Evolutionary conservation across 495 filamentous ascomycete species (phyloP).

Genomic region (Hyaloscypha variabilis): DNA sequence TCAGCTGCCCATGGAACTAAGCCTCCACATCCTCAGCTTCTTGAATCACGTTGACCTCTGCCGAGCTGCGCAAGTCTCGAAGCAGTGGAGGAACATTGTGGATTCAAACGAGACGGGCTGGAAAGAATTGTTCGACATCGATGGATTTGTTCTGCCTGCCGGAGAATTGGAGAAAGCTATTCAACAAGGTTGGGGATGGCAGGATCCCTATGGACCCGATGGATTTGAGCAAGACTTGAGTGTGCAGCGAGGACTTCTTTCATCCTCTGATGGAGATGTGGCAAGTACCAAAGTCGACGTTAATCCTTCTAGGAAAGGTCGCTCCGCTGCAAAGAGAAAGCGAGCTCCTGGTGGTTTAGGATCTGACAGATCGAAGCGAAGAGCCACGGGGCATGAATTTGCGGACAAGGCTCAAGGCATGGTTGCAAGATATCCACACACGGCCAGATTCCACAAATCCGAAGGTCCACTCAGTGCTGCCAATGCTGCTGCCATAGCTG

Average conservation of each 20-base stretch:
- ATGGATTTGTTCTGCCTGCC: constrained; percentile 76
- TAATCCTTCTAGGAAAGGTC: constrained; percentile 17
- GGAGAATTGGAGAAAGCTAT: constrained; percentile 88
- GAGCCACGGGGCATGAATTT: constrained; percentile 23
- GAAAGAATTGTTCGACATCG: constrained; percentile 88
- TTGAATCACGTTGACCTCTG: constrained; percentile 88
- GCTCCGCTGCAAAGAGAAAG: constrained; percentile 32
- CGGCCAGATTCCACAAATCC: constrained; percentile 39
- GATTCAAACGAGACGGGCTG: constrained; percentile 93
- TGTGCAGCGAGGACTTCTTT: constrained; percentile 31
- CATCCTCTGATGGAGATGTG: constrained; percentile 46
- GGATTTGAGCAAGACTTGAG: constrained; percentile 83
- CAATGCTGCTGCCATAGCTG: constrained; percentile 74
- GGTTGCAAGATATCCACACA: constrained; percentile 17
- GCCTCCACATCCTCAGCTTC: constrained; percentile 83
- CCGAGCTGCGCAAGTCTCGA: constrained; percentile 90
- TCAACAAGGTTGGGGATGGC: constrained; percentile 98
- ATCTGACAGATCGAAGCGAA: constrained; percentile 28
- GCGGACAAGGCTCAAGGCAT: constrained; percentile 26
- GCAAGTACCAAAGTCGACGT: constrained; percentile 18
- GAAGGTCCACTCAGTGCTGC: constrained; percentile 89
- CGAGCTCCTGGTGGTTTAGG: constrained; percentile 25
- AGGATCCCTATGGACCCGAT: constrained; percentile 74
- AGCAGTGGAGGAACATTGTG: constrained; percentile 86
- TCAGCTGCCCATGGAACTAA: constrained; percentile 83